Evolutionary conservation across 1,284 basidiomycete genomes (phyloP), one percentile per base, ranked within the genome.

Genomic region (Trichosporon sp.): DNA sequence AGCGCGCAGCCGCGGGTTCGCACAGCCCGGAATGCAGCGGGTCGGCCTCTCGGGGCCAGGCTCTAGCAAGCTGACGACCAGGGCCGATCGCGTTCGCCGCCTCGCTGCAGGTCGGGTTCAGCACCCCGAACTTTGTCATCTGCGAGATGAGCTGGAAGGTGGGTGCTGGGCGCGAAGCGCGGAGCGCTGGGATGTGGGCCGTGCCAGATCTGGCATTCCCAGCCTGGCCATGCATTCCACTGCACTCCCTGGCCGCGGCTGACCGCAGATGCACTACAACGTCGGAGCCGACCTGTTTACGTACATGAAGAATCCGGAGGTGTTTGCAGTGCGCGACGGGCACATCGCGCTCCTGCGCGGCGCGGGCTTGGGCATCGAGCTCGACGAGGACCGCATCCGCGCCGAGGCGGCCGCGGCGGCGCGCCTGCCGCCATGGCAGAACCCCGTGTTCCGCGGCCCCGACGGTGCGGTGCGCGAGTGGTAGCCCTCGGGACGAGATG

Each of bases 21-120:
- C 47, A 23, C 11, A 21, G 9, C 18, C 23, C 21, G 47, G 47
- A 25, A 29, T 32, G 56, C 53, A 58, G 25, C 27, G 56, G 5
- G 6, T 9, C 34, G 31, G 12, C 47, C 47, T 25, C 21, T 25
- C 47, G n/a, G 34, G 35, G 11, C 13, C 15, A 44, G 13, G 13
- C 18, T n/a, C 47, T 23, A 23, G 8, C 23, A 25, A 6, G 3
- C 53, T 47, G 21, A 64, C 62, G 5, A 7, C 32, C 65, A 70
- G 89, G 90, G 0, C 91, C 90, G 0, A 87, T 92, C 34, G 90
- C 90, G 0, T 86, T 92, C 53, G 91, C 90, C 4, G 90, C 90
- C 6, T 81, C 78, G 23, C 76, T 85, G 11, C 78, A 84, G 63
- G 73, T 85, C 51, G 83, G 78, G 5, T 83, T 83, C 74, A 80